Percentiles rank a stretch among this genome's conserved stretches.
Evolutionary conservation across 169 alveolate genomes (phyloP).

Genomic region (Cryptosporidium baileyi): DNA sequence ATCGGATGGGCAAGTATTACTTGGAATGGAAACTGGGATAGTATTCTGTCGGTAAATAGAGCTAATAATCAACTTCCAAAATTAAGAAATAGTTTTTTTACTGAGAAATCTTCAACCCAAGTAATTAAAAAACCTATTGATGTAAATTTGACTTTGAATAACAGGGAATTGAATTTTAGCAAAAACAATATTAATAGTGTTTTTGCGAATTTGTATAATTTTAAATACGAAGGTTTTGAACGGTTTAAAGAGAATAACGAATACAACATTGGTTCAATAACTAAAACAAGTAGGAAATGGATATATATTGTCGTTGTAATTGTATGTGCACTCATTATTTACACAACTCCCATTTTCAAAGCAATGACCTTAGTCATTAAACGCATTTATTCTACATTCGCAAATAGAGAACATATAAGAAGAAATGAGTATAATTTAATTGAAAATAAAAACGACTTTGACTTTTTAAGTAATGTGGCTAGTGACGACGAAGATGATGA

Average conservation of each 20-base stretch:
- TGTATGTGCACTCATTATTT: too few species aligned
- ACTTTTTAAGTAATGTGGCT: conserved; percentile 5
- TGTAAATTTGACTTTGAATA: too few species aligned
- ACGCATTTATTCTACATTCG: too few species aligned
- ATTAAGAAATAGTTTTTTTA: background rate
- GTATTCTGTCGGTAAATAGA: too few species aligned
- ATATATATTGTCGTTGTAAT: too few species aligned
- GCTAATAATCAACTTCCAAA: background rate
- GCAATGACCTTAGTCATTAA: too few species aligned
- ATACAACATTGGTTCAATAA: background rate
- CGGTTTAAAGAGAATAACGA: background rate
- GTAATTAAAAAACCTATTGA: background rate
- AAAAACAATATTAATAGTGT: too few species aligned
- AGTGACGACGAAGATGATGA: conserved; percentile 56
- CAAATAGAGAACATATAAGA: background rate
- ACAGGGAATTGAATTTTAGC: too few species aligned
- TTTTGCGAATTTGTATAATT: too few species aligned
- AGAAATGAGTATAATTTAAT: conserved; percentile 24
- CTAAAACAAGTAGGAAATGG: background rate
- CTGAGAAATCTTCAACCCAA: background rate
- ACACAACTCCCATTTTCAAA: too few species aligned
- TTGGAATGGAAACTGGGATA: conserved; percentile 53
- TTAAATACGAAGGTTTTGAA: too few species aligned
- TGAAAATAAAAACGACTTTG: conserved; percentile 49
- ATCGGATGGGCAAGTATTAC: conserved; percentile 47